Evolutionary conservation across 2,329 filamentous ascomycete species (phyloP).

Genomic region (Aspergillus intermedius): DNA sequence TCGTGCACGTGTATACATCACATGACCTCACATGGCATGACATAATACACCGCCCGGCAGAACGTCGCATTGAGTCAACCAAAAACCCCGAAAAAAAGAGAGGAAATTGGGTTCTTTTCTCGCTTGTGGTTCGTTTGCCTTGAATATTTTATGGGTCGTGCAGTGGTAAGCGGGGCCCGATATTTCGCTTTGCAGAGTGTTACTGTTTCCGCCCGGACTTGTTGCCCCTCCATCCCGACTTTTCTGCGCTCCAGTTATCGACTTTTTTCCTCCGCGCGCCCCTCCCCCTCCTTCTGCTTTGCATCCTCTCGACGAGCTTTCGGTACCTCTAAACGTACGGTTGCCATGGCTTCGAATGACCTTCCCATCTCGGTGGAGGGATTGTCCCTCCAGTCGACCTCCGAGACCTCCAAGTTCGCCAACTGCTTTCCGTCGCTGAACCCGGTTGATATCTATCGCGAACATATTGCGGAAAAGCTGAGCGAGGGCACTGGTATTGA

Average conservation of each 20-base stretch:
- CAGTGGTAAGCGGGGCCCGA: conserved; percentile 35
- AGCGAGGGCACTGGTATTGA: conserved; percentile 34
- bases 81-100: conserved; percentile 17
- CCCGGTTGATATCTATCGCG: conserved; percentile 42
- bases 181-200: conserved; percentile 18
- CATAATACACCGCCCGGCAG: conserved; percentile 23
- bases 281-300: conserved; percentile 7
- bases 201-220: conserved; percentile 7
- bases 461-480: conserved; percentile 40
- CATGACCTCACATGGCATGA: conserved; percentile 8
- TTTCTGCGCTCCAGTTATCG: not conserved
- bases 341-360: conserved; percentile 28
- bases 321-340: conserved; percentile 6
- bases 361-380: conserved; percentile 32
- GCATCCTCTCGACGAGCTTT: conserved; percentile 6
- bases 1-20: not conserved
- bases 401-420: conserved; percentile 33
- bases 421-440: conserved; percentile 40
- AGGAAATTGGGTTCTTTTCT: conserved; percentile 20
- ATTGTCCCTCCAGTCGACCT: conserved; percentile 35
- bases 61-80: conserved; percentile 24
- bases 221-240: not conserved
- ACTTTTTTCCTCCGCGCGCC: conserved; percentile 4
- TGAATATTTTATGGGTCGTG: conserved; percentile 31
- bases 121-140: conserved; percentile 12